Percentiles rank a stretch among this genome's conserved stretches.
Evolutionary conservation across 352 stramenopile genomes (phyloP).

Genomic region (Nothophytophthora sp.): DNA sequence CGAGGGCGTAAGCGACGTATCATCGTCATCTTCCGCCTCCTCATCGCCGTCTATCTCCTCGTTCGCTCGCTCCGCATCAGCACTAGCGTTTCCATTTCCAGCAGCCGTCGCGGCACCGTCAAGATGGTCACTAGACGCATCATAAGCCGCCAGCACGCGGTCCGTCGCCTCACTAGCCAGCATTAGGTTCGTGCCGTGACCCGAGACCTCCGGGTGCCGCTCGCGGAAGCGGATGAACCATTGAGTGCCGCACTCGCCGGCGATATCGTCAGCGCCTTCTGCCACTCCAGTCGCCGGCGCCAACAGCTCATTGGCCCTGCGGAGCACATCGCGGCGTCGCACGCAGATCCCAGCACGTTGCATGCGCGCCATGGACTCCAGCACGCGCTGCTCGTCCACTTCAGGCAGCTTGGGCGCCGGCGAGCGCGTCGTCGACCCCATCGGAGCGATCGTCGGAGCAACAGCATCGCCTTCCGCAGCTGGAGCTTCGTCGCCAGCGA

Average conservation of each 20-base stretch:
- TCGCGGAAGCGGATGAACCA: conserved; percentile 24
- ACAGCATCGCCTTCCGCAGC: background rate
- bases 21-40: background rate
- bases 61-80: background rate
- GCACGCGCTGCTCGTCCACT: conserved; percentile 6
- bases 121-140: too few relatives aligned
- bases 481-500: too few relatives aligned
- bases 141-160: background rate
- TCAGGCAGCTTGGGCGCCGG: conserved; percentile 1
- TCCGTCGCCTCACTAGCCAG: conserved; percentile 1
- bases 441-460: too few relatives aligned
- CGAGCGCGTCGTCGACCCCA: background rate
- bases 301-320: conserved; percentile 11
- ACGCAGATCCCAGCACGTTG: conserved; percentile 10
- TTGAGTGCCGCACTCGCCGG: conserved; percentile 11
- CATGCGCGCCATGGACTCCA: conserved; percentile 12
- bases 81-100: too few relatives aligned
- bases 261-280: too few relatives aligned
- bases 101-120: too few relatives aligned
- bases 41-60: background rate
- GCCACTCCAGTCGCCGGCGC: background rate
- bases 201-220: conserved; percentile 13
- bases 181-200: conserved; percentile 13
- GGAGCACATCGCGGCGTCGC: conserved; percentile 17
- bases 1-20: conserved; percentile 11